A percentile compares a stretch with the other conserved stretches of the same genome.
These are phyloP conservation scores for Mucor sp. DNA, from an alignment of 371 early-diverging fungal genomes.

Conservation along the genomic window DNA sequence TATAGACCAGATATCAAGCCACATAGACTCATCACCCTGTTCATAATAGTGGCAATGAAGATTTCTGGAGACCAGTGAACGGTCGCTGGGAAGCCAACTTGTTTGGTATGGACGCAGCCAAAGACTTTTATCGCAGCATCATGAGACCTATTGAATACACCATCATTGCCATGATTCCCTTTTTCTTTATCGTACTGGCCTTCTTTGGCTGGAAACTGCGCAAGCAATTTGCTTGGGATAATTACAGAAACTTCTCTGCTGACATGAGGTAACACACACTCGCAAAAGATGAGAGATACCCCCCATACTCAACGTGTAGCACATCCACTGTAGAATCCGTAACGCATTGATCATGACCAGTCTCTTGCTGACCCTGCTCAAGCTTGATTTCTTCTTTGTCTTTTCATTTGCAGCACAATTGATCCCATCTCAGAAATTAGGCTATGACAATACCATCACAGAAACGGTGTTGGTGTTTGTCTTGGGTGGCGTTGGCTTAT, in stretches of 20 bases:
- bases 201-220: conserved; percentile 47
- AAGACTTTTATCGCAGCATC: conserved; percentile 28
- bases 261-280: conserved; percentile 39
- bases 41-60: conserved; percentile 14
- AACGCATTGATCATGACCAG: conserved; percentile 45
- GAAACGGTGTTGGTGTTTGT: conserved; percentile 50
- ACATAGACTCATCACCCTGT: not conserved
- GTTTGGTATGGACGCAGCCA: conserved; percentile 34
- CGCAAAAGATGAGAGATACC: not conserved
- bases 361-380: conserved; percentile 42
- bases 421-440: conserved; percentile 46
- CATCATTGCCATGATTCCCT: conserved; percentile 53
- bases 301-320: not conserved
- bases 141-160: conserved; percentile 53
- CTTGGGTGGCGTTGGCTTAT: conserved; percentile 34
- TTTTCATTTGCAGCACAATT: conserved; percentile 55
- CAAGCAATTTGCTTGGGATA: conserved; percentile 58
- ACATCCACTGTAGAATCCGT: conserved; percentile 28
- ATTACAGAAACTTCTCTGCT: conserved; percentile 53
- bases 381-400: conserved; percentile 52
- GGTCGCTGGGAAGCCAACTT: conserved; percentile 28
- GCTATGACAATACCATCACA: conserved; percentile 36
- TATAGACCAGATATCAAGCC: no score
- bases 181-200: conserved; percentile 41
- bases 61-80: conserved; percentile 14